phyloP scores from a whole-genome alignment of 768 basidiomycete species.

The Clitopilus hobsonii region DNA sequence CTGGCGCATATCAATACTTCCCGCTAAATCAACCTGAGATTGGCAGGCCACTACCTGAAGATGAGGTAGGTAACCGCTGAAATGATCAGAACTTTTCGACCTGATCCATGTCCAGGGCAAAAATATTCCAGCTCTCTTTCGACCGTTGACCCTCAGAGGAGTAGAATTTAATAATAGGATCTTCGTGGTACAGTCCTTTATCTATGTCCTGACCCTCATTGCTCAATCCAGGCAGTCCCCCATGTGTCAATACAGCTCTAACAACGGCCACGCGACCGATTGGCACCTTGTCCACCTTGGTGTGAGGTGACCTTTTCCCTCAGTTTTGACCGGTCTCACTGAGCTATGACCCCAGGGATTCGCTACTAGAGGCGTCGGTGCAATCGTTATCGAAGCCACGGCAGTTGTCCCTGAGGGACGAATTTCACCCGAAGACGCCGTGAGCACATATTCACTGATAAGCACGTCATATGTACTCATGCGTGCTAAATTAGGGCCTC shows the following conservation, averaged over 20 bases:
- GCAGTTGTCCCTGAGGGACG: constrained; percentile 70
- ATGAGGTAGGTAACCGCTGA: background rate
- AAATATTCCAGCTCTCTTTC: constrained; percentile 55
- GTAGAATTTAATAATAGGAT: constrained; percentile 72
- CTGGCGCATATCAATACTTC: constrained; percentile 49
- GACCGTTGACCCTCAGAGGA: constrained; percentile 56
- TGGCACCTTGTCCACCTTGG: constrained; percentile 83
- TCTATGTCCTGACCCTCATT: no score
- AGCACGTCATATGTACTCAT: background rate
- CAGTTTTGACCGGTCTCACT: background rate
- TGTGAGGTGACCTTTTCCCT: constrained; percentile 20
- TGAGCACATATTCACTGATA: background rate
- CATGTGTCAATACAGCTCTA: constrained; percentile 81
- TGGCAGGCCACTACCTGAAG: constrained; percentile 28
- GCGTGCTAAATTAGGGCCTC: constrained; percentile 40
- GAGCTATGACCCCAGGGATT: constrained; percentile 37
- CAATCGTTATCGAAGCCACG: constrained; percentile 72
- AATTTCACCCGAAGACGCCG: constrained; percentile 72
- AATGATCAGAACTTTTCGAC: background rate
- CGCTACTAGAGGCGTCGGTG: constrained; percentile 68
- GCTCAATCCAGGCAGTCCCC: constrained; percentile 45
- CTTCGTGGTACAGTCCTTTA: constrained; percentile 61
- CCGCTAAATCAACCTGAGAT: constrained; percentile 57
- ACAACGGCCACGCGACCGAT: constrained; percentile 72
- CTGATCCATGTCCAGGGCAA: constrained; percentile 33